These are phyloP conservation scores for Emmonsiellopsis sp. DNA, from an alignment of 2,329 filamentous ascomycete genomes.

Conservation along the genomic window DNA sequence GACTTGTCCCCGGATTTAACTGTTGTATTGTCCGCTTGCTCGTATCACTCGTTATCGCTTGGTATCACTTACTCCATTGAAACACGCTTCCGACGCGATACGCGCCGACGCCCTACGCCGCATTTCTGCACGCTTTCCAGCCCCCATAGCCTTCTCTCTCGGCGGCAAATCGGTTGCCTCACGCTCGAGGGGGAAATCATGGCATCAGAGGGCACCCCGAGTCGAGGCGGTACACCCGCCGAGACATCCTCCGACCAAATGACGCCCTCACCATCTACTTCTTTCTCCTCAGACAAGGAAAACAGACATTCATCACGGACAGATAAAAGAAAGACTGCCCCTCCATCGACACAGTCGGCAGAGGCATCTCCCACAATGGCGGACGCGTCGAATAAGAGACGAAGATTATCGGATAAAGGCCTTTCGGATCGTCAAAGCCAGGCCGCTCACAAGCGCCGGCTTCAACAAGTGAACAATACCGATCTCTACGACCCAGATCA, in stretches of 20 bases:
- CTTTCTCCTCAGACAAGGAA: slow-evolving; percentile 35
- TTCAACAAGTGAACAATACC: slow-evolving; percentile 26
- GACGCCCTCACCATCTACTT: slow-evolving; percentile 22
- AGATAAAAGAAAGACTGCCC: slow-evolving; percentile 15
- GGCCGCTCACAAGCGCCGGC: slow-evolving; percentile 3
- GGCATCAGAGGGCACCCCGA: background rate
- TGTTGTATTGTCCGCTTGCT: too few relatives aligned
- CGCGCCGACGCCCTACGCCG: too few relatives aligned
- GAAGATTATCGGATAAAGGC: slow-evolving; percentile 8
- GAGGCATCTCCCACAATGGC: slow-evolving; percentile 5
- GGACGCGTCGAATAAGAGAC: slow-evolving; percentile 11
- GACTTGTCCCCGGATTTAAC: too few relatives aligned
- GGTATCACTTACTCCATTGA: too few relatives aligned
- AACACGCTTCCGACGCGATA: too few relatives aligned
- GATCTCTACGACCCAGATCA: slow-evolving; percentile 68
- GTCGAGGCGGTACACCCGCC: background rate
- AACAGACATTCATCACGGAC: slow-evolving; percentile 26
- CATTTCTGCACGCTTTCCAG: too few relatives aligned
- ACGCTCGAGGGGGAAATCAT: background rate
- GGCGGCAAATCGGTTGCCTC: too few relatives aligned
- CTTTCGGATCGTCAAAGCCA: slow-evolving; percentile 1
- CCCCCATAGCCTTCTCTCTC: too few relatives aligned
- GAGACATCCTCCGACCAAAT: slow-evolving; percentile 5
- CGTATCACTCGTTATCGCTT: too few relatives aligned
- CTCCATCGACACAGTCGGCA: background rate